Base-by-base conservation (phyloP, 2,329 filamentous ascomycete genomes). In the Trichophyton rubrum region DNA sequence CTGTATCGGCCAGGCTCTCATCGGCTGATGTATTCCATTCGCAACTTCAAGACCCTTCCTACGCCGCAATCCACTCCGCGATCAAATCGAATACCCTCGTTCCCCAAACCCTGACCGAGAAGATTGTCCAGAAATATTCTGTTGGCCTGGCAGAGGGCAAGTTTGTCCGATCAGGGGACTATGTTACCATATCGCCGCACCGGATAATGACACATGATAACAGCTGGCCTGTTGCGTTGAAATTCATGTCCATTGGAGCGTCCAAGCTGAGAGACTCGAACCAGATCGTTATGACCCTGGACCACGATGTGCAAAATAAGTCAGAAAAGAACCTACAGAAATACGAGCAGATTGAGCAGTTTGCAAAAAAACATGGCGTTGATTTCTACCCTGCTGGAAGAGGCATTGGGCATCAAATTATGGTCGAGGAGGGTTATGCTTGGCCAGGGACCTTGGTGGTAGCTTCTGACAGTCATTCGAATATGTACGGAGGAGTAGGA, bases 291-390 rank as follows among this genome's bases (percentile, higher is more conserved):
- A 86, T 93, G 78, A 87, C 89, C 0, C 75, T 95, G 1, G 90
- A 96, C 68, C 91, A 96, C 69, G 89, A 96, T 67, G 88, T 96
- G 0, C 89, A 95, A 70, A 93, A 95, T 73, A 88, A 85, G 73
- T 83, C 78, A 60, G 85, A 88, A 63, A 77, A 82, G 64, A 96
- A 96, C 68, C 71, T 95, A 47, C 85, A 86, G 68, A 96, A 96
- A 69, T 96, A 96, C 72, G 70, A 73, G 15, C 82, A 87, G 68
- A 95, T 96, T 59, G 84, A 93, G 70, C 81, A 85, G 63, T 96
- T 97, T 74, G 92, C 89, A 0, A 79, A 81, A 68, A 79, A 84
- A 63, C 89, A 96, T 62, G 88, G 87, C 1, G 81, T 95, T 0
- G 79, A 85, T 61, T 90, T 91, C 70, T 95, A 86, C 67, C 85